Evolutionary conservation across 2,329 filamentous ascomycete genomes (phyloP).

Genomic region (Mollisia scopiformis): DNA sequence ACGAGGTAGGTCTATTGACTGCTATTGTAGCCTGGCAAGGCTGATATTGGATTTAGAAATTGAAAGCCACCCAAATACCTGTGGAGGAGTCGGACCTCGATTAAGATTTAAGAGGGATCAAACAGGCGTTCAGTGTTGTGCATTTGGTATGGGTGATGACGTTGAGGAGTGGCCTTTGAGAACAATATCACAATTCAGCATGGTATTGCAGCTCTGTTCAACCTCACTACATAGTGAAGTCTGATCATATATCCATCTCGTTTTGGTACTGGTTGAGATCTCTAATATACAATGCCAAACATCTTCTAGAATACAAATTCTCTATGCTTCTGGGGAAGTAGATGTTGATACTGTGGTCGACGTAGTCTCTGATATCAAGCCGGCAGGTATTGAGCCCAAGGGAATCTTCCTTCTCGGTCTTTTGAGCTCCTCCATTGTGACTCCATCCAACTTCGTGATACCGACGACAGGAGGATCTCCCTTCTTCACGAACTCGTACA

Average conservation of each 20-base stretch:
- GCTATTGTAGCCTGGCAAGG: neutral
- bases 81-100: conserved; percentile 16
- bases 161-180: too few relatives aligned
- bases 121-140: neutral
- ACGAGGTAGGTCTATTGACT: conserved; percentile 54
- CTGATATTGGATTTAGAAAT: conserved; percentile 26
- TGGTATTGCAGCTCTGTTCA: neutral
- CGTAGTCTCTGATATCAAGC: neutral
- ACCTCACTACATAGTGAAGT: neutral
- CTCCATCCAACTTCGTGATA: conserved; percentile 82
- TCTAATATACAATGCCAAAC: neutral
- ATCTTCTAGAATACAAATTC: conserved; percentile 9
- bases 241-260: too few relatives aligned
- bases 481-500: conserved; percentile 93
- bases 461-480: conserved; percentile 89
- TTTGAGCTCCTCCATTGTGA: conserved; percentile 84
- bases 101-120: too few relatives aligned
- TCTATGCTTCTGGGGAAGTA: conserved; percentile 30
- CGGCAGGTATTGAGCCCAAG: conserved; percentile 18
- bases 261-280: too few relatives aligned
- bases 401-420: conserved; percentile 63
- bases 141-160: neutral
- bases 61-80: conserved; percentile 35
- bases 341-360: conserved; percentile 29
- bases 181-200: too few relatives aligned